Evolutionary conservation across 169 alveolate genomes (phyloP).

Genomic region (Neospora caninum): DNA sequence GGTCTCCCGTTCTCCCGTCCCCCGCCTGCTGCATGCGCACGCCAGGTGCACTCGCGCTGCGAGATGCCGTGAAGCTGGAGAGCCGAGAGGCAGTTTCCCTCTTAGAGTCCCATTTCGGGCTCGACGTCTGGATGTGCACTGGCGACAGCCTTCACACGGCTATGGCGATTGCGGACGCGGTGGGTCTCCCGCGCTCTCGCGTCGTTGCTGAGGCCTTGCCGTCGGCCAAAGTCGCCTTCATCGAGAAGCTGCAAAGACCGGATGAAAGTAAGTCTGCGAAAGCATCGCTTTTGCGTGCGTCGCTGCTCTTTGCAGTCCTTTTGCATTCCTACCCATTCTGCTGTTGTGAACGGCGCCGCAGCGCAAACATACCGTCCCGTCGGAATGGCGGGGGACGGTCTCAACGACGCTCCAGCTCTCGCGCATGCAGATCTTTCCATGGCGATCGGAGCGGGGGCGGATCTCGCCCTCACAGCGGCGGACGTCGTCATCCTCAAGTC

Average conservation of each 20-base stretch:
- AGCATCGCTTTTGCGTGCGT: not conserved
- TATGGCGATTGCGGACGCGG: not conserved
- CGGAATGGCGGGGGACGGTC: conserved; percentile 59
- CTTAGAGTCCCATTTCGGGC: not conserved
- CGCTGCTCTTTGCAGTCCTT: not conserved
- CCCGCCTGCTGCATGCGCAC: too few relatives aligned
- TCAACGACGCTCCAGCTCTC: conserved; percentile 59
- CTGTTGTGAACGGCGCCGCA: not conserved
- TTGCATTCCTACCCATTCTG: not conserved
- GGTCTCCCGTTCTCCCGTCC: too few relatives aligned
- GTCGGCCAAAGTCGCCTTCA: not conserved
- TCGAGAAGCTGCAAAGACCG: not conserved
- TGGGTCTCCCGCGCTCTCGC: not conserved
- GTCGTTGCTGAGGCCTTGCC: conserved; percentile 33
- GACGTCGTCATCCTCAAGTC: conserved; percentile 41
- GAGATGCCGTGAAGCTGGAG: not conserved
- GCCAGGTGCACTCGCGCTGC: conserved; percentile 16
- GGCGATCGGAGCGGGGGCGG: conserved; percentile 51
- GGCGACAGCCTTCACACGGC: conserved; percentile 38
- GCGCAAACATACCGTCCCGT: not conserved
- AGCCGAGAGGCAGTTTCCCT: not conserved
- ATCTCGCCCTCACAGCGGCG: conserved; percentile 40
- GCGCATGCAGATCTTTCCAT: conserved; percentile 43
- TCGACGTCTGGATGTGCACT: conserved; percentile 30
- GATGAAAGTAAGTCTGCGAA: not conserved